A percentile compares a stretch with the other conserved stretches of the same genome.
These are phyloP conservation scores for Atkinsonella hypoxylon DNA, from an alignment of 2,329 filamentous ascomycete species.

Conservation along the genomic window DNA sequence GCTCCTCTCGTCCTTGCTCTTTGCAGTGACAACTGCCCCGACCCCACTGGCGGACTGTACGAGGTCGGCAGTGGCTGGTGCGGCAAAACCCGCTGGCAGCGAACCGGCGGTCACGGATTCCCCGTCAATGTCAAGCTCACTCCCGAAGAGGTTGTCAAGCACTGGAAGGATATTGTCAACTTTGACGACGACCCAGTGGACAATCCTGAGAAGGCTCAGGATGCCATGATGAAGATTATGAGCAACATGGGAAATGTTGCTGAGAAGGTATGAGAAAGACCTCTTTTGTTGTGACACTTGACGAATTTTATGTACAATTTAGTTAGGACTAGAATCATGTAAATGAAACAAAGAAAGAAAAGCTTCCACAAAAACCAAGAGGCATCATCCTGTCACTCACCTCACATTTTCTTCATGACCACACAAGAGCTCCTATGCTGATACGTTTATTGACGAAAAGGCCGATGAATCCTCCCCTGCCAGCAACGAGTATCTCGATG, in stretches of 20 bases:
- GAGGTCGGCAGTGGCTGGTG: constrained; percentile 94
- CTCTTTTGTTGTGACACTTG: constrained; percentile 8
- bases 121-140: constrained; percentile 72
- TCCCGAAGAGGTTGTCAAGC: constrained; percentile 68
- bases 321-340: constrained; percentile 11
- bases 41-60: constrained; percentile 77
- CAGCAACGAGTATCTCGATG: constrained; percentile 55
- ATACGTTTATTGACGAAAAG: constrained; percentile 3
- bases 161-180: constrained; percentile 69
- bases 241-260: constrained; percentile 75
- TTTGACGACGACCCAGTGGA: constrained; percentile 85
- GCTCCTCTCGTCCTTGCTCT: constrained; percentile 85
- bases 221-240: constrained; percentile 64
- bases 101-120: constrained; percentile 81
- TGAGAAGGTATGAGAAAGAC: constrained; percentile 44
- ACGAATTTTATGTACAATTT: constrained; percentile 9
- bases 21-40: constrained; percentile 72
- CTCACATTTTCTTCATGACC: background rate
- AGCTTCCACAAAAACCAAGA: background rate
- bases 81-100: constrained; percentile 88
- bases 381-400: too few species aligned
- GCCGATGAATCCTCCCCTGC: constrained; percentile 15
- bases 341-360: background rate
- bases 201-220: constrained; percentile 67
- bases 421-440: background rate